Evolutionary conservation across 1,284 basidiomycete genomes (phyloP), one percentile per base, ranked within the genome.

Genomic region (Cystobasidiaceae sp.): DNA sequence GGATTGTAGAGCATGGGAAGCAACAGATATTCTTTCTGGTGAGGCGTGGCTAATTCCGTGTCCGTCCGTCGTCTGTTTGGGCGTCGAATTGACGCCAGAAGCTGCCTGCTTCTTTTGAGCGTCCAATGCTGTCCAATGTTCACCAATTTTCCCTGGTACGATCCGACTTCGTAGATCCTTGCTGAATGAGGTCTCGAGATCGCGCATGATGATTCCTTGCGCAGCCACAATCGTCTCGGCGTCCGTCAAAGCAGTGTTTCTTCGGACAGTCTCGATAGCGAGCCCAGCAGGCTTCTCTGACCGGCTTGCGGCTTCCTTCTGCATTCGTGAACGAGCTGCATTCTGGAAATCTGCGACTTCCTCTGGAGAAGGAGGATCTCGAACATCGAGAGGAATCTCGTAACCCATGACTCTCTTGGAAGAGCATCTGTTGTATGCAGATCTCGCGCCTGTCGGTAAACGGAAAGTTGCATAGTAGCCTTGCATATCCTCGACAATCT

Each of bases 121-220:
- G 17, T 50, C 50, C 39, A 21, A 25, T 80, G 81, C 82, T 19
- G 74, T 75, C 50, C 86, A 80, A 57, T 86, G 74, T 68, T 80
- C 79, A 67, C 82, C 78, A 48, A 90, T 71, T 41, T 84, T 83
- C 5, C 79, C 76, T 4, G 79, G 82, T 11, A 90, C 82, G 3
- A 89, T 75, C 7, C 84, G 81, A 44, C 86, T 85, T 71, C 81
- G 80, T 32, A 92, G 79, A 71, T 92, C 90, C 75, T 83, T 85
- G 75, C 85, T 80, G 56, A 92, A 79, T 54, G 83, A 71, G 2
- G 73, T 77, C 66, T 78, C 78, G 45, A 93, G 78, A 73, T 92
- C 88, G 39, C 78, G 79, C 48, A 85, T 68, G 52, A 92, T 83
- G 51, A 84, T 77, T 67, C 81, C 79, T 69, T 82, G 80, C 2